Evolutionary conservation across 306 rosid genomes (phyloP).

Genomic region (Calophaca sinica): DNA sequence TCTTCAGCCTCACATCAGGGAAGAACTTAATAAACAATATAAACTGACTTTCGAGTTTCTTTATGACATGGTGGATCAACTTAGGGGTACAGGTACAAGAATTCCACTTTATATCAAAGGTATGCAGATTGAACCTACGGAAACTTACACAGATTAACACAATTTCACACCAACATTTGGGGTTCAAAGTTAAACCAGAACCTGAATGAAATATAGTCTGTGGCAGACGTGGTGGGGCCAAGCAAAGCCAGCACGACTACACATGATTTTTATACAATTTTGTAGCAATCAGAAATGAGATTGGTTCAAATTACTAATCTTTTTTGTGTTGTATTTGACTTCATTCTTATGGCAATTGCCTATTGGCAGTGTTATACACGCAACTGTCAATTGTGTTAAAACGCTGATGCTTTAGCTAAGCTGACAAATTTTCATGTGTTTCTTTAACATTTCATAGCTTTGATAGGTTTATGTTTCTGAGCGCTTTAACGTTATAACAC

Average conservation of each 20-base stretch:
- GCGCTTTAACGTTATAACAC: background rate
- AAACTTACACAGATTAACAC: constrained; percentile 29
- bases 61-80: constrained; percentile 70
- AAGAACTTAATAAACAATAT: constrained; percentile 79
- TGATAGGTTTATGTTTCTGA: constrained; percentile 1
- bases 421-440: constrained; percentile 15
- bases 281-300: constrained; percentile 38
- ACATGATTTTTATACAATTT: constrained; percentile 42
- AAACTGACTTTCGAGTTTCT: constrained; percentile 87
- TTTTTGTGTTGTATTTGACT: constrained; percentile 44
- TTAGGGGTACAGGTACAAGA: constrained; percentile 74
- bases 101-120: constrained; percentile 74
- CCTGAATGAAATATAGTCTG: constrained; percentile 9
- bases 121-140: constrained; percentile 24
- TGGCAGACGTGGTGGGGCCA: background rate
- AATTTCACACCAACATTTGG: constrained; percentile 34
- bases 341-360: constrained; percentile 51
- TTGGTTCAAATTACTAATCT: constrained; percentile 29
- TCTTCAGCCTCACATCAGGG: constrained; percentile 89
- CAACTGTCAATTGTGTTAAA: constrained; percentile 31
- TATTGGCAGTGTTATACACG: constrained; percentile 38
- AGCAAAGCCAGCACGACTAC: constrained; percentile 28
- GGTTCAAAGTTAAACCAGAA: constrained; percentile 38
- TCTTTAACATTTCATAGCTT: background rate
- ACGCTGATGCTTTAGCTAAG: constrained; percentile 28